Evolutionary conservation across 2,329 filamentous ascomycete genomes (phyloP), one percentile per base, ranked within the genome.

Genomic region (Colletotrichum sp.): DNA sequence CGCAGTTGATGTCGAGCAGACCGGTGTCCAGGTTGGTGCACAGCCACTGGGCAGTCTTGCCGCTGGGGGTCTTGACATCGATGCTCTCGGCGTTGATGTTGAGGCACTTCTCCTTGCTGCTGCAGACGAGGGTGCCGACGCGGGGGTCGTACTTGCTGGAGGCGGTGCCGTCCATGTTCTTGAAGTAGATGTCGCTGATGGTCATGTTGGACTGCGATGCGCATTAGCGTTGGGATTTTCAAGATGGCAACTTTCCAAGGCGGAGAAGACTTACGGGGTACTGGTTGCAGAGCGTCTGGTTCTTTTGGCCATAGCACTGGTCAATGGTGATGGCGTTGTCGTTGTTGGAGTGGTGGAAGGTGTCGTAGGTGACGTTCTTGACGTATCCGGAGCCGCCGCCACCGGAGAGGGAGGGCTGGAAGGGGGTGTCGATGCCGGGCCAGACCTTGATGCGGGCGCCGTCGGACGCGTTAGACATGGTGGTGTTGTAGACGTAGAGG

Each of bases 371-470:
- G 76, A 94, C 88, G 81, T 95, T 95, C 73, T 87, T 88, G 63
- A 95, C 93, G 52, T 86, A 85, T 30, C 93, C 75, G 0, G 77
- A 71, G 21, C 92, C 92, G 21, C 92, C 93, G n/a, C 93, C 92
- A 8, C 93, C 93, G 79, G 92, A 90, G 0, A 77, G 71, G 18
- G 66, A 63, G 12, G 93, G 87, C 71, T 92, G 90, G 21, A 88
- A 90, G 21, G 7, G 80, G 39, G 77, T 75, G 44, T 77, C 59
- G 55, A 77, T 75, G 3, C 92, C 92, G 0, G 93, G 92, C 93
- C 93, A 95, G 71, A 94, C 93, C 83, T 95, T 95, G 85, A 95
- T 94, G 75, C 93, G 91, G 0, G 93, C 93, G 34, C 92, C 93
- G 78, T 94, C 91, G 69, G 90, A 86, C 4, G 90, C 89, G 79